phyloP scores from a whole-genome alignment of 1,284 basidiomycete species.

The Fistulina hepatica region DNA sequence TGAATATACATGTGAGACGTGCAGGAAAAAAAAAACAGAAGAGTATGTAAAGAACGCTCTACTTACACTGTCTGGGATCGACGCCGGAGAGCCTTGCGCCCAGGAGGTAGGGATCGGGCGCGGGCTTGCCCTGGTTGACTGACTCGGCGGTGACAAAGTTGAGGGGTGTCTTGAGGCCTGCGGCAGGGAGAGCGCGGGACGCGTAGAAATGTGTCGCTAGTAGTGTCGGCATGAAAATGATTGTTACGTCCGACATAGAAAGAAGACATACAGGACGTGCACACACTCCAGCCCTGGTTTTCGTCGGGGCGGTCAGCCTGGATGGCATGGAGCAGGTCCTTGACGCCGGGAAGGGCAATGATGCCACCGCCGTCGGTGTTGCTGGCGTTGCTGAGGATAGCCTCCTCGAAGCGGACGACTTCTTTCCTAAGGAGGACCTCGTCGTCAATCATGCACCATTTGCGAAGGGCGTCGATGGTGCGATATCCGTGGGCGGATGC shows the following conservation, averaged over 20 bases:
- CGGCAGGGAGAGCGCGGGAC: conserved; percentile 23
- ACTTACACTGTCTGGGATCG: conserved; percentile 41
- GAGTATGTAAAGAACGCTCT: conserved; percentile 1
- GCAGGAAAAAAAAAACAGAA: no score
- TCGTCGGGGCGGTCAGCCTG: conserved; percentile 11
- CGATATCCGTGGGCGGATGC: conserved; percentile 43
- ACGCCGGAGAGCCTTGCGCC: conserved; percentile 44
- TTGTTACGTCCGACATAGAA: conserved; percentile 17
- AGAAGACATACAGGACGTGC: conserved; percentile 29
- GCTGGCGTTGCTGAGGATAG: conserved; percentile 28
- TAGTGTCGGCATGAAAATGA: neutral
- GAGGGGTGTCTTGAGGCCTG: conserved; percentile 26
- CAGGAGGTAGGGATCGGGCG: conserved; percentile 69
- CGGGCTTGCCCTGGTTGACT: conserved; percentile 66
- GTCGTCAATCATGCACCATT: conserved; percentile 38
- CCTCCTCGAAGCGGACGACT: conserved; percentile 33
- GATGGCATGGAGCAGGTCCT: conserved; percentile 22
- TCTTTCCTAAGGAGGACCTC: conserved; percentile 32
- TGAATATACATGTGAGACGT: neutral
- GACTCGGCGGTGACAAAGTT: conserved; percentile 46
- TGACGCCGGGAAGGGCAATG: conserved; percentile 31
- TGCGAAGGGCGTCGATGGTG: conserved; percentile 41
- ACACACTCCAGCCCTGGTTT: conserved; percentile 21
- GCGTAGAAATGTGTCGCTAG: conserved; percentile 28
- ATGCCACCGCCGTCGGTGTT: conserved; percentile 29